Conservation (phyloP, 1,284 basidiomycete genomes). For the Ceratobasidium sp. region DNA sequence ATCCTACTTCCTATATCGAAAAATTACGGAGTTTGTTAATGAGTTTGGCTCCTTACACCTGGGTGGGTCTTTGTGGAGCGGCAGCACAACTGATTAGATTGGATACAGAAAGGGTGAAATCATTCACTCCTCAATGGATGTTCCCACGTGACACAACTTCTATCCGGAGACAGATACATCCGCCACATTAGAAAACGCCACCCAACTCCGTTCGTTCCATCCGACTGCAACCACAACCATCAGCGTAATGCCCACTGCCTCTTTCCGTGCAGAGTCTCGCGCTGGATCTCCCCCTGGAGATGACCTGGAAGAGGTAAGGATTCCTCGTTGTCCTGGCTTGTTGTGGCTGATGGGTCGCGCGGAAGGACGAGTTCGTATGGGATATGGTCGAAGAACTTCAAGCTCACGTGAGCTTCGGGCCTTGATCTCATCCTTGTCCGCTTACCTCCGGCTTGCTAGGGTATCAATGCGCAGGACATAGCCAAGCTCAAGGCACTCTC, state of each 20-base stretch:
- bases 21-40: too few species aligned
- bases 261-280: slow-evolving; percentile 17
- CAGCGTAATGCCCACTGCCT: slow-evolving; percentile 4
- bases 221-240: not conserved
- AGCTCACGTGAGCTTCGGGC: slow-evolving; percentile 67
- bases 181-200: not conserved
- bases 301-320: not conserved
- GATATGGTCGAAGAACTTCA: slow-evolving; percentile 89
- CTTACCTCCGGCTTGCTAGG: slow-evolving; percentile 56
- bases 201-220: not conserved
- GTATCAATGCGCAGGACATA: slow-evolving; percentile 94
- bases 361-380: slow-evolving; percentile 57
- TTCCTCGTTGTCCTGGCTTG: not conserved
- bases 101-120: not conserved
- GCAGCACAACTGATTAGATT: too few species aligned
- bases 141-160: not conserved
- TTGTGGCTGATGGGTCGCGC: not conserved
- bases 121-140: not conserved
- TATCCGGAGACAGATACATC: slow-evolving; percentile 10
- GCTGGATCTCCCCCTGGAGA: slow-evolving; percentile 3
- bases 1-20: too few species aligned
- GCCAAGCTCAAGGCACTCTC: slow-evolving; percentile 80
- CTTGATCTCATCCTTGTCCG: slow-evolving; percentile 24
- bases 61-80: too few species aligned
- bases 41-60: too few species aligned